phyloP scores from a whole-genome alignment of 768 basidiomycete species.

The Myochromella boudieri region DNA sequence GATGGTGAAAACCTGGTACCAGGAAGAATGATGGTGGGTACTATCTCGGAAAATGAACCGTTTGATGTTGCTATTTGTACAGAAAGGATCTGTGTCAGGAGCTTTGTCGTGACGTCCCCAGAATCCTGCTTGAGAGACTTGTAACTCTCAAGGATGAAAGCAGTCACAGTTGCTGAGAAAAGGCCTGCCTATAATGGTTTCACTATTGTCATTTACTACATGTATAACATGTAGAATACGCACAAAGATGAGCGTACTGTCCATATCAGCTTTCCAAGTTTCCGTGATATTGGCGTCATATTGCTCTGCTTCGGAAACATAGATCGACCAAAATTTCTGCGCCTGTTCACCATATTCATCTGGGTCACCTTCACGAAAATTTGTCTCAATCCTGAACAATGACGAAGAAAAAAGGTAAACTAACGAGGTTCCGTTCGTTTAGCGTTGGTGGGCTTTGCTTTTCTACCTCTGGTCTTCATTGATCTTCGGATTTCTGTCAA shows the following conservation, averaged over 20 bases:
- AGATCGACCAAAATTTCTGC: constrained; percentile 17
- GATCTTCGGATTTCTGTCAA: too few species aligned
- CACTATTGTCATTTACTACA: too few species aligned
- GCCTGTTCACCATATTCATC: too few species aligned
- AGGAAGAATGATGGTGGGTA: not conserved
- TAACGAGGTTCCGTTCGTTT: too few species aligned
- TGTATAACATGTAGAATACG: not conserved
- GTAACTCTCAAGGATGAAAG: constrained; percentile 25
- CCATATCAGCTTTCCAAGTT: constrained; percentile 17
- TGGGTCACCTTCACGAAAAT: too few species aligned
- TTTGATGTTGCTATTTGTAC: not conserved
- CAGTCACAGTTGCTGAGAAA: constrained; percentile 24
- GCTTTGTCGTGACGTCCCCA: constrained; percentile 5
- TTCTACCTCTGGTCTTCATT: too few species aligned
- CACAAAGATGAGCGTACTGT: constrained; percentile 18
- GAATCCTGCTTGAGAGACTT: constrained; percentile 17
- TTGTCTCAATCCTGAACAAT: too few species aligned
- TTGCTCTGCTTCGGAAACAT: constrained; percentile 13
- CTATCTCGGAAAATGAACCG: not conserved
- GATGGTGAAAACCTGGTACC: too few species aligned
- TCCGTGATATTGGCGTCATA: constrained; percentile 13
- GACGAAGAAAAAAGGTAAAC: too few species aligned
- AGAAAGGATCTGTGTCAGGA: constrained; percentile 4
- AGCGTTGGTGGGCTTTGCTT: too few species aligned
- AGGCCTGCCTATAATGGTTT: constrained; percentile 22